Base-by-base conservation (phyloP, 1,284 basidiomycete species). In the Sporisorium scitamineum region DNA sequence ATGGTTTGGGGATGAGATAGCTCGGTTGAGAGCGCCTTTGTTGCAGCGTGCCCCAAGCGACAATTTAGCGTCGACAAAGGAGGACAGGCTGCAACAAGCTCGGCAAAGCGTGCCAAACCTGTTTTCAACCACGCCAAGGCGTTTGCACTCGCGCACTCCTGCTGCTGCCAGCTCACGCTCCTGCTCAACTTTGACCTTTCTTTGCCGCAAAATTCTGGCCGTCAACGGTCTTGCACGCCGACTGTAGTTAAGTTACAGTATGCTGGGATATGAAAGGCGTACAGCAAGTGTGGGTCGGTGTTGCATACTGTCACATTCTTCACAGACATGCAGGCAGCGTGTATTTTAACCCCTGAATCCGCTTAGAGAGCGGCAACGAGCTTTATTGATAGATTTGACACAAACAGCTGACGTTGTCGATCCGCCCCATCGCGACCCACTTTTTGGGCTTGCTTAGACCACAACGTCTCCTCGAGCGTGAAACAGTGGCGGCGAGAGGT, bases 361-460 rank as follows among this genome's bases (percentile, higher is more conserved):
- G 18, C 18, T 32, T 16, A 50, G 48, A 50, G 48, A 42, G 48
- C 48, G 48, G 27, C 29, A 32, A 50, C 48, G 48, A 31, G 48
- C 48, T 50, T 50, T 50, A 29, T n/a, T n/a, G n/a, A n/a, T n/a
- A 18, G 9, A 20, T 48, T 31, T 26, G 45, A 31, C 48, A 31
- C 47, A 50, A n/a, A n/a, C 8, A 31, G 18, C 24, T 20, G 37
- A 39, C 18, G 10, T 31, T 50, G 48, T 29, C 48, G 48, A 50
- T 50, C 48, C 48, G 18, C 26, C 37, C n/a, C n/a, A n/a, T n/a
- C n/a, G n/a, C n/a, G n/a, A 18, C 37, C 16, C 37, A 18, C 37
- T 18, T n/a, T 16, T n/a, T 2, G 18, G 16, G 5, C 9, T 37
- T 7, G 8, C 13, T 37, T 13, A 37, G 37, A 18, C 37, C 14